Percentiles rank a stretch among this genome's conserved stretches.
phyloP scores from a whole-genome alignment of 2,329 filamentous ascomycete species.

The Seiridium cupressi region DNA sequence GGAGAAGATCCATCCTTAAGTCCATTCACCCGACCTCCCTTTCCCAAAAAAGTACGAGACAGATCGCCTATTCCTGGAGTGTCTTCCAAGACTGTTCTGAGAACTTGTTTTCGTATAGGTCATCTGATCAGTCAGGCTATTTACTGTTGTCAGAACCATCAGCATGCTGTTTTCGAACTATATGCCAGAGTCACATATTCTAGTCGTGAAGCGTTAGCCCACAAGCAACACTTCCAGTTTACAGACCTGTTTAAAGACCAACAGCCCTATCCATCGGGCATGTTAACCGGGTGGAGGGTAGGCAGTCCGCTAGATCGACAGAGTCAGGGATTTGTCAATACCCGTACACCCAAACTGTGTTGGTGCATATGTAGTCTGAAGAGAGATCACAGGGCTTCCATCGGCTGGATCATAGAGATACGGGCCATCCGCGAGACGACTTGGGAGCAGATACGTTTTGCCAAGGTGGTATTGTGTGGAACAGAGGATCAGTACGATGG shows the following conservation, averaged over 20 bases:
- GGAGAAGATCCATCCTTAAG: conserved; percentile 19
- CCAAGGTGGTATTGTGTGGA: conserved; percentile 16
- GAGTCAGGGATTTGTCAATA: conserved; percentile 22
- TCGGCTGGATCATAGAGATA: conserved; percentile 23
- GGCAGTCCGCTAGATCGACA: conserved; percentile 23
- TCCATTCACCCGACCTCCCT: conserved; percentile 49
- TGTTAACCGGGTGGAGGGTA: conserved; percentile 23
- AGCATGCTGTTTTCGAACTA: conserved; percentile 53
- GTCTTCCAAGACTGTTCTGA: conserved; percentile 42
- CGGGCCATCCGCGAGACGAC: conserved; percentile 21
- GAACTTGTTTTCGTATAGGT: conserved; percentile 63
- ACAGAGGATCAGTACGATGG: conserved; percentile 6
- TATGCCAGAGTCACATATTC: conserved; percentile 62
- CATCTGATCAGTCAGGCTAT: conserved; percentile 53
- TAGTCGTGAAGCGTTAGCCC: conserved; percentile 45
- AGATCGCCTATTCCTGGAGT: conserved; percentile 53
- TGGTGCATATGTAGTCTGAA: conserved; percentile 25
- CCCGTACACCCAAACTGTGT: conserved; percentile 18
- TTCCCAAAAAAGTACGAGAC: conserved; percentile 47
- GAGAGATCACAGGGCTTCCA: conserved; percentile 18
- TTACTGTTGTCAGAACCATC: conserved; percentile 27
- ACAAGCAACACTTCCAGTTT: conserved; percentile 63
- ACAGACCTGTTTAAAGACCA: conserved; percentile 59
- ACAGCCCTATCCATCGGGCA: conserved; percentile 44
- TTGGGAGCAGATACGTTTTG: conserved; percentile 22